Evolutionary conservation across 129 eudicot species (phyloP).

Genomic region (Arctium minus): DNA sequence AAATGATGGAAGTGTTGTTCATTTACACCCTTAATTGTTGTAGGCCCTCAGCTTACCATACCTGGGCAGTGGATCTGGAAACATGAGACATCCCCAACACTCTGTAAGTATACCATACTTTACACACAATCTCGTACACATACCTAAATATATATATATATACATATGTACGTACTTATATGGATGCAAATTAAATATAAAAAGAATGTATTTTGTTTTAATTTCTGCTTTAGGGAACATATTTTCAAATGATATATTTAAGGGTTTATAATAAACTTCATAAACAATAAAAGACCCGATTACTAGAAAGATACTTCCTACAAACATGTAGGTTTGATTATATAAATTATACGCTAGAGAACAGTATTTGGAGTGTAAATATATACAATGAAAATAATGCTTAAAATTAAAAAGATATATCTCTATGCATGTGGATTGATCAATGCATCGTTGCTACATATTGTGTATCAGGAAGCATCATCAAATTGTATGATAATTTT

Average conservation of each 20-base stretch:
- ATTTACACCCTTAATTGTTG: conserved; percentile 19
- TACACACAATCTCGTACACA: neutral
- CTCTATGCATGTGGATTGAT: neutral
- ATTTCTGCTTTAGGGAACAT: neutral
- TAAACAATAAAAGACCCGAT: neutral
- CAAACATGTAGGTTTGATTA: neutral
- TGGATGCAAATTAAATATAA: neutral
- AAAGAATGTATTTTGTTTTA: neutral
- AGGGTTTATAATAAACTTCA: neutral
- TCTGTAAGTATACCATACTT: conserved; percentile 38
- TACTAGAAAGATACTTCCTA: neutral
- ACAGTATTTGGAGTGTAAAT: no score
- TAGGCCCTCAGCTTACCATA: conserved; percentile 95
- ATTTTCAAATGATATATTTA: neutral
- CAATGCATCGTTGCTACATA: neutral
- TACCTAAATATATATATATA: neutral
- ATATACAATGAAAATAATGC: neutral
- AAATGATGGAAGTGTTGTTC: neutral
- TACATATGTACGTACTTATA: neutral
- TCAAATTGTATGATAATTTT: neutral
- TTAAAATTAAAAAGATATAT: neutral
- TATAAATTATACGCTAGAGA: neutral
- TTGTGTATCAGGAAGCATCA: neutral
- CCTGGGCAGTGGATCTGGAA: conserved; percentile 63
- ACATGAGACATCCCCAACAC: conserved; percentile 43